Evolutionary conservation across 1,284 basidiomycete species (phyloP), one percentile per base, ranked within the genome.

Genomic region (Marasmius tenuissimus): DNA sequence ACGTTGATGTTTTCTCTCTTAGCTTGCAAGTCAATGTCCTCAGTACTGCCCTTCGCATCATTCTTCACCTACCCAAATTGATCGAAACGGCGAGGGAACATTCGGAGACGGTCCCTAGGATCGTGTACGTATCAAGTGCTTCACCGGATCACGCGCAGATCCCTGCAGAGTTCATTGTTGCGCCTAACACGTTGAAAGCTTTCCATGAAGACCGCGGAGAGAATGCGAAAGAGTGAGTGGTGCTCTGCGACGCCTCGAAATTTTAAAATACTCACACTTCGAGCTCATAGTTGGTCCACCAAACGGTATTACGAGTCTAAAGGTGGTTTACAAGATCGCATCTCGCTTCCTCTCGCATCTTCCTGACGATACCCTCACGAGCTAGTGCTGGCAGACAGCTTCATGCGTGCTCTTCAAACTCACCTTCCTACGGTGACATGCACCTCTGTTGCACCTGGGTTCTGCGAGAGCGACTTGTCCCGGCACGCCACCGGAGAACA

Each of bases 401-500:
- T 82, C 65, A 69, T 70, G 14, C 79, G 77, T 11, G 76, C 75
- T 4, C 67, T 83, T 0, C 72, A 70, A 8, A 71, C 74, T 6
- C 75, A 70, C 39, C 71, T 82, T 7, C 50, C 61, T 48, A 70
- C 76, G 0, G 68, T 82, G 16, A 75, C 78, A 33, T 66, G 74
- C 51, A 70, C 71, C 54, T 51, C 75, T 12, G 76, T 81, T 35
- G 76, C 77, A 51, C 84, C 83, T 11, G 83, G 84, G 0, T 80
- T 74, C 61, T 85, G 84, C 68, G 58, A 69, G 52, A 81, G 84
- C 5, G 70, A 72, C 12, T 65, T 86, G 6, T 68, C 70, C 2
- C 73, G 75, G 38, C 65, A 69, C 37, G 35, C 70, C 10, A 58
- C 53, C 7, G 69, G 70, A 8, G 20, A 70, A 6, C 35, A 50